phyloP scores from a whole-genome alignment of 805 yeast genomes.

The Candida methanosorbosa region DNA sequence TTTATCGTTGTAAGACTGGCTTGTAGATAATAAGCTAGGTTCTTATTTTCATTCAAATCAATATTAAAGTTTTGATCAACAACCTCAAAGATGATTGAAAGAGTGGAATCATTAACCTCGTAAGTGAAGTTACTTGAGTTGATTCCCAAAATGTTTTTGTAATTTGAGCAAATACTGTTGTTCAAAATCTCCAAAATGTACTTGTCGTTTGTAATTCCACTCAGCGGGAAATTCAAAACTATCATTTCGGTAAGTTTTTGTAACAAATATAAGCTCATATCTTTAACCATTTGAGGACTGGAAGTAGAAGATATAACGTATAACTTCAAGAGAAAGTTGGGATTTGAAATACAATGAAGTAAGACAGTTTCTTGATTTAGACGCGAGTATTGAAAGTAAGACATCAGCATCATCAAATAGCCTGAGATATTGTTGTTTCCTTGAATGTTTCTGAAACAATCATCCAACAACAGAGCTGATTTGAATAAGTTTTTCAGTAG shows the following conservation, averaged over 20 bases:
- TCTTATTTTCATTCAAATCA: constrained; percentile 13
- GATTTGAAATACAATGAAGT: too few species aligned
- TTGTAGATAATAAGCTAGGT: constrained; percentile 5
- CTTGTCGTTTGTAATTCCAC: constrained; percentile 5
- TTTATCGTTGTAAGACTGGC: constrained; percentile 2
- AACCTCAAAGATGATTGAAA: constrained; percentile 20
- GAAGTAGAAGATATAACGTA: too few species aligned
- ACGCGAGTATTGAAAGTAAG: too few species aligned
- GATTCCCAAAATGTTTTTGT: constrained; percentile 4
- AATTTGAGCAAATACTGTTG: constrained; percentile 6
- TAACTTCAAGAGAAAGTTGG: too few species aligned
- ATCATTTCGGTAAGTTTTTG: neutral
- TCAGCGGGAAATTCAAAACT: constrained; percentile 3
- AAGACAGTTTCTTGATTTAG: too few species aligned
- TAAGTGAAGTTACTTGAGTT: neutral
- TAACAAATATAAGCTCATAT: too few species aligned
- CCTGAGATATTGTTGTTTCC: too few species aligned
- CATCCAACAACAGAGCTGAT: too few species aligned
- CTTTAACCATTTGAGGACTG: too few species aligned
- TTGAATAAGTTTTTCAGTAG: too few species aligned
- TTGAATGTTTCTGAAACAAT: too few species aligned
- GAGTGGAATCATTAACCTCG: constrained; percentile 8
- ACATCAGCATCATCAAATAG: too few species aligned
- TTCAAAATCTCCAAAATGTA: neutral
- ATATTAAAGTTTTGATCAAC: constrained; percentile 23